phyloP scores from a whole-genome alignment of 495 filamentous ascomycete genomes.

The Penicillium crystallinum region DNA sequence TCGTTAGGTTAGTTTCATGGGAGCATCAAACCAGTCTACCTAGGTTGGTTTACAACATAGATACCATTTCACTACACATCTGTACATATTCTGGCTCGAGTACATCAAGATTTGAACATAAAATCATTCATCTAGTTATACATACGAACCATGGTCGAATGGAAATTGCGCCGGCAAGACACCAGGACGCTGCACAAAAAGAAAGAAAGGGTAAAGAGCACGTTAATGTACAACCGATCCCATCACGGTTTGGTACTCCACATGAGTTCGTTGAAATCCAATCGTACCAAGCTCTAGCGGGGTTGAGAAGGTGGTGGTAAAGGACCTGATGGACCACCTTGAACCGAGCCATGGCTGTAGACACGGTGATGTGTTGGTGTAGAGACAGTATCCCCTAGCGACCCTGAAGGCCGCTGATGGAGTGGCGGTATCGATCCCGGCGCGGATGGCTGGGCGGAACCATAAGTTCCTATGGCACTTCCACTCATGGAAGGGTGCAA shows the following conservation, averaged over 20 bases:
- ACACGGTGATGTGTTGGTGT: conserved; percentile 36
- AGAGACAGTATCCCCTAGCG: conserved; percentile 20
- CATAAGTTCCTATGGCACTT: conserved; percentile 28
- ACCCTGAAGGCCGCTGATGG: conserved; percentile 31
- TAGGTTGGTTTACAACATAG: not conserved
- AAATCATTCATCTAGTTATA: conserved; percentile 25
- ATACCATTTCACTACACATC: not conserved
- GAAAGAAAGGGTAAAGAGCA: not conserved
- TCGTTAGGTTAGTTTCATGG: conserved; percentile 1
- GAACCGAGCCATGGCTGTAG: conserved; percentile 38
- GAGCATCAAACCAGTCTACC: not conserved
- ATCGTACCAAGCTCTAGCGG: conserved; percentile 17
- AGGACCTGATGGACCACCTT: conserved; percentile 24
- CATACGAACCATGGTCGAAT: conserved; percentile 12
- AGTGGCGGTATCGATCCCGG: conserved; percentile 28
- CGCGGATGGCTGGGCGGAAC: conserved; percentile 21
- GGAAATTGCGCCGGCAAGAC: not conserved
- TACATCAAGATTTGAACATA: conserved; percentile 6
- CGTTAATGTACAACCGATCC: conserved; percentile 10
- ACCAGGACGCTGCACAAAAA: conserved; percentile 4
- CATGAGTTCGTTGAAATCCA: not conserved
- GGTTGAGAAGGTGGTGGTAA: conserved; percentile 29
- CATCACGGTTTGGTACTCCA: not conserved
- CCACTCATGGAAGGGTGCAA: conserved; percentile 30
- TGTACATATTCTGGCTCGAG: not conserved